phyloP scores from a whole-genome alignment of 2,329 filamentous ascomycete genomes.

The Hyphodiscus sp. region DNA sequence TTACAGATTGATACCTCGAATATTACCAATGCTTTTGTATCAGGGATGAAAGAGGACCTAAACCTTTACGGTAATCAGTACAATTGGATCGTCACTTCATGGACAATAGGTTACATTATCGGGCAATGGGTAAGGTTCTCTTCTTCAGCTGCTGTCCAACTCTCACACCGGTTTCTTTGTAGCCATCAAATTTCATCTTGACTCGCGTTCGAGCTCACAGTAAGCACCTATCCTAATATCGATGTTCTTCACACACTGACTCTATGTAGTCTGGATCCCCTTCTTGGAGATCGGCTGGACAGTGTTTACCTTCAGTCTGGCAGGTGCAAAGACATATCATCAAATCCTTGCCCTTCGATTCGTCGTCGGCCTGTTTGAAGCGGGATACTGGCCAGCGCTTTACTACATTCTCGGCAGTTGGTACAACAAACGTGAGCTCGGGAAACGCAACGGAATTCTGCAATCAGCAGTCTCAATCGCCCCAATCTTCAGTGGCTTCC shows the following conservation, averaged over 20 bases:
- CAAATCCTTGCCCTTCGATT: constrained; percentile 52
- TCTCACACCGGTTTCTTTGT: constrained; percentile 8
- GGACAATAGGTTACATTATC: constrained; percentile 48
- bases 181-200: constrained; percentile 43
- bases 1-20: constrained; percentile 34
- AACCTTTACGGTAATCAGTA: constrained; percentile 42
- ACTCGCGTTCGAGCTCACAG: constrained; percentile 42
- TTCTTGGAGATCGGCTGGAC: constrained; percentile 49
- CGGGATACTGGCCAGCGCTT: constrained; percentile 47
- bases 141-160: background rate
- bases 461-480: constrained; percentile 50
- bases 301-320: constrained; percentile 32
- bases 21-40: constrained; percentile 41
- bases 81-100: constrained; percentile 44
- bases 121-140: constrained; percentile 31
- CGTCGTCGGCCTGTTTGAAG: constrained; percentile 47
- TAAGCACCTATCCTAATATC: constrained; percentile 2
- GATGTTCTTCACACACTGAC: no score
- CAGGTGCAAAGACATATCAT: constrained; percentile 40
- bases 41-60: constrained; percentile 45
- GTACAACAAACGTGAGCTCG: constrained; percentile 46
- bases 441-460: constrained; percentile 41
- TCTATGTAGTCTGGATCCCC: background rate
- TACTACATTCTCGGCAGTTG: constrained; percentile 53
- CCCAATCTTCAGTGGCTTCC: constrained; percentile 54